Conservation (phyloP, 352 stramenopile genomes). For the Pilasporangium apinafurcum region DNA sequence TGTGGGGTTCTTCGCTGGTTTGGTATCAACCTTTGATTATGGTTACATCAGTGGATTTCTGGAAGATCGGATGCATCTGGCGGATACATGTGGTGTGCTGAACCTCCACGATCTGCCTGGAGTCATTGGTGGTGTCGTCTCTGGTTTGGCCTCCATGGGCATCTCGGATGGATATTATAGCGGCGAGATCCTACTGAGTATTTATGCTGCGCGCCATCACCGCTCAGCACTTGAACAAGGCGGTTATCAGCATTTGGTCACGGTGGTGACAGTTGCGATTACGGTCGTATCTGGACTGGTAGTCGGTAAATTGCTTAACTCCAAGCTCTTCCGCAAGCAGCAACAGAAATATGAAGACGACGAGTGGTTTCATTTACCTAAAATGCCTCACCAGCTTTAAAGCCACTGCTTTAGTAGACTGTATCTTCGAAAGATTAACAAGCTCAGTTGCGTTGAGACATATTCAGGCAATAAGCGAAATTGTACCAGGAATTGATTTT, state of each 20-base stretch:
- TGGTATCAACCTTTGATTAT: slow-evolving; percentile 40
- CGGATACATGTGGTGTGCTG: slow-evolving; percentile 54
- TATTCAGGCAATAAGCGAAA: no score
- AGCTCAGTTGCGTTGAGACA: no score
- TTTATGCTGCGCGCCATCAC: slow-evolving; percentile 41
- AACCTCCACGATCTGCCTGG: slow-evolving; percentile 80
- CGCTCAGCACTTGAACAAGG: slow-evolving; percentile 34
- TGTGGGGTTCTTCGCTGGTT: slow-evolving; percentile 42
- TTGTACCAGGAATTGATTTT: no score
- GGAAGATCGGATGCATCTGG: slow-evolving; percentile 31
- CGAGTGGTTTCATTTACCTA: slow-evolving; percentile 65
- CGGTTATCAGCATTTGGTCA: slow-evolving; percentile 55
- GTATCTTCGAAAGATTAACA: no score
- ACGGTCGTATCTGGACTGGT: slow-evolving; percentile 16
- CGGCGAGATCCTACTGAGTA: slow-evolving; percentile 21
- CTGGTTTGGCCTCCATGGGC: slow-evolving; percentile 41
- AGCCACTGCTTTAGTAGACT: no score
- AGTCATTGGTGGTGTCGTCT: slow-evolving; percentile 50
- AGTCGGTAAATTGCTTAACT: slow-evolving; percentile 34
- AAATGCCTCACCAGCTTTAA: no score
- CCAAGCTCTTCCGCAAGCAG: slow-evolving; percentile 45
- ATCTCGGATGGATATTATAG: slow-evolving; percentile 49
- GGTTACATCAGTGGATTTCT: slow-evolving; percentile 31
- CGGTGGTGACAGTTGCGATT: slow-evolving; percentile 37
- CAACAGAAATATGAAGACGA: slow-evolving; percentile 56